phyloP scores from a whole-genome alignment of 768 basidiomycete genomes.

The Dioszegia hungarica region DNA sequence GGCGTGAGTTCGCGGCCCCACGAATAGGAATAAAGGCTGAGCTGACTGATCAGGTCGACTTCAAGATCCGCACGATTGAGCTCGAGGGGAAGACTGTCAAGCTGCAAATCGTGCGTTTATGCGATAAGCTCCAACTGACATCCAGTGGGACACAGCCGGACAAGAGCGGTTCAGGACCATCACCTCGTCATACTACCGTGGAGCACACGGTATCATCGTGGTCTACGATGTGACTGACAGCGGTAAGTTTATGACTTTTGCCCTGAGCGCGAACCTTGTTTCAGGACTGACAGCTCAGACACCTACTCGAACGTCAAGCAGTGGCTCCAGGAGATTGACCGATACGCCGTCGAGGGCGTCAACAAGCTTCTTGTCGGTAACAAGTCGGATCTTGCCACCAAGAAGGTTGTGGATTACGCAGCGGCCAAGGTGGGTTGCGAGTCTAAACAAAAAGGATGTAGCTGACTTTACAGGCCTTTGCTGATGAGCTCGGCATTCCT shows the following conservation, averaged over 20 bases:
- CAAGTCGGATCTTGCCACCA: conserved; percentile 97
- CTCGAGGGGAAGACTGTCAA: conserved; percentile 97
- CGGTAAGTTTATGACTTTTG: conserved; percentile 23
- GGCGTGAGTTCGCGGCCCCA: conserved; percentile 70
- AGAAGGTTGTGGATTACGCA: conserved; percentile 56
- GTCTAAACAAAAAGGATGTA: no score
- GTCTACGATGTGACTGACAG: conserved; percentile 37
- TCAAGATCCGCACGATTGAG: conserved; percentile 90
- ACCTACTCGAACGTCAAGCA: conserved; percentile 69
- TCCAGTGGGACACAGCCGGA: conserved; percentile 98
- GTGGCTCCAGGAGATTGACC: conserved; percentile 96
- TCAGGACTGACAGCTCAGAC: conserved; percentile 20
- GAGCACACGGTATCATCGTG: conserved; percentile 91
- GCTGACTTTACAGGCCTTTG: conserved; percentile 66
- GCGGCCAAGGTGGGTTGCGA: conserved; percentile 45
- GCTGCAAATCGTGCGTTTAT: conserved; percentile 79
- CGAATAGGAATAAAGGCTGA: no score
- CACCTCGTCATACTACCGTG: conserved; percentile 97
- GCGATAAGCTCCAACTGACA: conserved; percentile 5
- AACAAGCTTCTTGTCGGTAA: conserved; percentile 99
- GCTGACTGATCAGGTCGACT: conserved; percentile 45
- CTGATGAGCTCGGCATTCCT: conserved; percentile 83
- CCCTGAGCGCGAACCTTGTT: no score
- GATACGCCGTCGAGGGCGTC: conserved; percentile 96
- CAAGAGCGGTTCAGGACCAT: conserved; percentile 97